A percentile compares a stretch with the other conserved stretches of the same genome.
Conservation (phyloP, 106 monocot genomes). For the Acanthochlamys bracteata region DNA sequence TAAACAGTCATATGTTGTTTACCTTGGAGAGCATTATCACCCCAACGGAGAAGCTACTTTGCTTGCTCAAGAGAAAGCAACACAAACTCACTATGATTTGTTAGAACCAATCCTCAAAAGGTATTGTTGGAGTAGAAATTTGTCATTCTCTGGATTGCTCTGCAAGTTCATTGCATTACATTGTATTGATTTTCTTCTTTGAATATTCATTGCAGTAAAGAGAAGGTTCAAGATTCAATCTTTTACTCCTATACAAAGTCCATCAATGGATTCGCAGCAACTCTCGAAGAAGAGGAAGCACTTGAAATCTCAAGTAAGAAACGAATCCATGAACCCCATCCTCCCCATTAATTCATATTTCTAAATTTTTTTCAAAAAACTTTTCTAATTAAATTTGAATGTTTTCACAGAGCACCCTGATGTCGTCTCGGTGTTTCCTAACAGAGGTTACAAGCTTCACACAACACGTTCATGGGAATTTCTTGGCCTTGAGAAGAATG, state of each 20-base stretch:
- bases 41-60: neutral
- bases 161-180: neutral
- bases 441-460: constrained; percentile 36
- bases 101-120: constrained; percentile 35
- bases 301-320: constrained; percentile 30
- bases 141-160: neutral
- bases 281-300: constrained; percentile 42
- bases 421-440: constrained; percentile 47
- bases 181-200: neutral
- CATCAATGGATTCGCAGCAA: constrained; percentile 81
- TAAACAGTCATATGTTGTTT: constrained; percentile 51
- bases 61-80: constrained; percentile 1
- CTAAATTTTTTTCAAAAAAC: neutral
- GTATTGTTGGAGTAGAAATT: constrained; percentile 16
- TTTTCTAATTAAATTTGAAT: neutral
- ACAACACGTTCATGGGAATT: constrained; percentile 76
- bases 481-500: constrained; percentile 32
- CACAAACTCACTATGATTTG: constrained; percentile 34
- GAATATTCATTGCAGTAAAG: constrained; percentile 22
- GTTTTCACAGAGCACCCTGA: constrained; percentile 25
- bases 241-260: constrained; percentile 57
- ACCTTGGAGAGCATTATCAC: constrained; percentile 29
- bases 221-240: constrained; percentile 48
- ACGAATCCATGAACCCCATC: neutral
- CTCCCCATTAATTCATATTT: neutral